Conservation (phyloP, 2,329 filamentous ascomycete genomes). For the Beauveria pseudobassiana region DNA sequence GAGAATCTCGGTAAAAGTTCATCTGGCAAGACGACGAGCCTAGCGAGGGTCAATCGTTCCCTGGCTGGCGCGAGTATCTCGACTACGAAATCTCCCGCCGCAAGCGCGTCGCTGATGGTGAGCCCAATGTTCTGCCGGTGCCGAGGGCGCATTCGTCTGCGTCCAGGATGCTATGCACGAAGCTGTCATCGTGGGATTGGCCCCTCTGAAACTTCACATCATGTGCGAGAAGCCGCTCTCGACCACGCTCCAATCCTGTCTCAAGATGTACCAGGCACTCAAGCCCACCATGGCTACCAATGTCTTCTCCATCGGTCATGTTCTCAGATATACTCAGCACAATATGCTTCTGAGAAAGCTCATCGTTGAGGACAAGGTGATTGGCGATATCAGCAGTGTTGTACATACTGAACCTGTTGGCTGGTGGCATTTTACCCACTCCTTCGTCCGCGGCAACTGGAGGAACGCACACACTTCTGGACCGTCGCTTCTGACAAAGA, state of each 20-base stretch:
- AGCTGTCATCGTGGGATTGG: slow-evolving; percentile 68
- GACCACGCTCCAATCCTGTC: slow-evolving; percentile 68
- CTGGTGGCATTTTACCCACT: slow-evolving; percentile 92
- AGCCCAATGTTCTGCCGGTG: slow-evolving; percentile 39
- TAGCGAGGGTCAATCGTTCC: slow-evolving; percentile 59
- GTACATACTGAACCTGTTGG: slow-evolving; percentile 93
- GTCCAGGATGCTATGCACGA: slow-evolving; percentile 86
- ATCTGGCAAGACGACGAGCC: slow-evolving; percentile 57
- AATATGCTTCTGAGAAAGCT: slow-evolving; percentile 78
- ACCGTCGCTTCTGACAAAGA: slow-evolving; percentile 84
- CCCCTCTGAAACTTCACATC: slow-evolving; percentile 66
- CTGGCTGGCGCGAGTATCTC: slow-evolving; percentile 69
- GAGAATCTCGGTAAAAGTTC: slow-evolving; percentile 60
- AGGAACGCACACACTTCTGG: slow-evolving; percentile 69
- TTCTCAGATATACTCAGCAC: slow-evolving; percentile 86
- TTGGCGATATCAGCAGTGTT: slow-evolving; percentile 79
- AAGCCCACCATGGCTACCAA: slow-evolving; percentile 24
- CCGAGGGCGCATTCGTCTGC: slow-evolving; percentile 56
- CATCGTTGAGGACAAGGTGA: slow-evolving; percentile 63
- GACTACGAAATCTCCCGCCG: slow-evolving; percentile 60
- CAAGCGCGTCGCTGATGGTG: slow-evolving; percentile 40
- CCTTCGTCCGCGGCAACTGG: slow-evolving; percentile 92
- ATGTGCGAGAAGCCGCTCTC: slow-evolving; percentile 95
- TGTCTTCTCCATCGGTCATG: slow-evolving; percentile 89
- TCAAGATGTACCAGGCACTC: slow-evolving; percentile 62